Evolutionary conservation across 768 basidiomycete species (phyloP).

Genomic region (Boletus reticulatus): DNA sequence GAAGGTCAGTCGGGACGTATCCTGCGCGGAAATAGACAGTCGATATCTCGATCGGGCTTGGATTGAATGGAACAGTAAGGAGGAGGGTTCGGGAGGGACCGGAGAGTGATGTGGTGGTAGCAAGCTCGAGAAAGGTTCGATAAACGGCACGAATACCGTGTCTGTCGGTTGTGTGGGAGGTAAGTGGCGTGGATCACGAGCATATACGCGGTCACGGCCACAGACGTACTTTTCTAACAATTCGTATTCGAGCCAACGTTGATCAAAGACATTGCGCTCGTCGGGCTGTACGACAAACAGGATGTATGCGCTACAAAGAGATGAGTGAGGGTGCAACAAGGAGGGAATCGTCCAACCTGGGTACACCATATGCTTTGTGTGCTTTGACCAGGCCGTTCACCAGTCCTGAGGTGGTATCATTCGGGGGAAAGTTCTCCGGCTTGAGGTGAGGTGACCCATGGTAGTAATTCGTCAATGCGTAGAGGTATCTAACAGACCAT

Average conservation of each 20-base stretch:
- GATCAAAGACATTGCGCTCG: constrained; percentile 95
- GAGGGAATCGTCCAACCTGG: constrained; percentile 38
- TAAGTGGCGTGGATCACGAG: background rate
- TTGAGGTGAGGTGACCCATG: constrained; percentile 51
- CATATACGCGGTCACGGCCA: background rate
- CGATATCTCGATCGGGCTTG: constrained; percentile 61
- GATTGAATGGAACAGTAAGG: constrained; percentile 25
- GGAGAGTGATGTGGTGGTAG: constrained; percentile 48
- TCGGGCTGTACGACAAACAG: constrained; percentile 87
- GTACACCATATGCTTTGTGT: constrained; percentile 67
- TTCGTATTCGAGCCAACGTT: constrained; percentile 85
- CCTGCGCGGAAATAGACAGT: constrained; percentile 90
- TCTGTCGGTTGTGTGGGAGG: constrained; percentile 35
- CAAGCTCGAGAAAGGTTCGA: constrained; percentile 73
- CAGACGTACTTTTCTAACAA: constrained; percentile 66
- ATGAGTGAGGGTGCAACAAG: background rate
- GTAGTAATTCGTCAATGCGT: constrained; percentile 65
- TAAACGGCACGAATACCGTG: constrained; percentile 73
- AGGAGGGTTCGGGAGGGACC: constrained; percentile 45
- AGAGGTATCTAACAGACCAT: constrained; percentile 56
- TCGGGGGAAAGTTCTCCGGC: constrained; percentile 63
- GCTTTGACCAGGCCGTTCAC: constrained; percentile 76
- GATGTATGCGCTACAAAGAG: constrained; percentile 46
- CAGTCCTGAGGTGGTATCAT: constrained; percentile 67
- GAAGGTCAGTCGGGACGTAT: constrained; percentile 83